Conservation (phyloP, 176 grass and related monocot genomes). For the Oryza meridionalis region DNA sequence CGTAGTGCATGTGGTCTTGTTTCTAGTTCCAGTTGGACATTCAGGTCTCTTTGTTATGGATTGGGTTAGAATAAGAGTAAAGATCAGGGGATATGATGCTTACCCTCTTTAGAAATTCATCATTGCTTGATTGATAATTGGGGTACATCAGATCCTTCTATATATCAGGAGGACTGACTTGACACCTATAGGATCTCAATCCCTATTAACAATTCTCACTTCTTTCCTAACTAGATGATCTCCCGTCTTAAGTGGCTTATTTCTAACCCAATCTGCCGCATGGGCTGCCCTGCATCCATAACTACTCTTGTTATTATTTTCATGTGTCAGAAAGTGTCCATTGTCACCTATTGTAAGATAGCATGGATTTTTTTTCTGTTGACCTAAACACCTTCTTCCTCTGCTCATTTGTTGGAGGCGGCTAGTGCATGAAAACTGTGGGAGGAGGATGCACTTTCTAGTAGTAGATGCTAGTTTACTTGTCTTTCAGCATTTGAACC, state of each 20-base stretch:
- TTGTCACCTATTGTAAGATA: neutral
- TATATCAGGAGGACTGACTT: neutral
- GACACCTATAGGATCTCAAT: neutral
- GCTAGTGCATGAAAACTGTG: neutral
- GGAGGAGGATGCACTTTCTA: neutral
- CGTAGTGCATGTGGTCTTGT: neutral
- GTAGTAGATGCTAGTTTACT: neutral
- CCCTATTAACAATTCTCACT: too few species aligned
- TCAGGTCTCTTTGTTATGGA: neutral
- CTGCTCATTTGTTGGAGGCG: neutral
- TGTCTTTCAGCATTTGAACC: neutral
- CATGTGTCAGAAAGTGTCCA: neutral
- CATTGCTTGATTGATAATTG: neutral
- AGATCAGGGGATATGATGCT: neutral
- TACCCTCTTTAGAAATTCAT: neutral
- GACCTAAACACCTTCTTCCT: neutral
- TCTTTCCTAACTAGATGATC: too few species aligned
- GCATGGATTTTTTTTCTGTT: neutral
- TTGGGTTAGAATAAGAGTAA: neutral
- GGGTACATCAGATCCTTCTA: neutral
- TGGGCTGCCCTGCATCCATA: neutral
- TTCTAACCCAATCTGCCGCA: too few species aligned
- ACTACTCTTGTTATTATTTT: constrained; percentile 12
- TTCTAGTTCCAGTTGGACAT: neutral
- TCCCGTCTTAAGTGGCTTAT: too few species aligned